Evolutionary conservation across 768 basidiomycete genomes (phyloP), one percentile per base, ranked within the genome.

Genomic region (Inosperma sp.): DNA sequence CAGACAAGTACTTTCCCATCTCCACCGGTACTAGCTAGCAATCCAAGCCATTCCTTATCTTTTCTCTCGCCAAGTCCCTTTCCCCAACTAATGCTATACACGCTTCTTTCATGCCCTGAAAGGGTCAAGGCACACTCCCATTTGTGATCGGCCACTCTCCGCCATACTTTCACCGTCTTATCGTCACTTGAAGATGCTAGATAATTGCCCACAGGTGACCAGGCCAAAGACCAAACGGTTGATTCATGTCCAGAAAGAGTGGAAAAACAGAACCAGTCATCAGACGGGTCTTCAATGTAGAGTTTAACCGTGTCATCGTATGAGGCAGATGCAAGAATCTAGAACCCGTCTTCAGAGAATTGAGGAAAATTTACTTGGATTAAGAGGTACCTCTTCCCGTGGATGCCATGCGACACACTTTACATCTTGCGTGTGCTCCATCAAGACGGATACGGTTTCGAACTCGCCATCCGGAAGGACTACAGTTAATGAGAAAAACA

Each of bases 391-490:
- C 83, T 98, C 94, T 72, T 97, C 93, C 4, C 72, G 79, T 6
- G 96, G 95, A 71, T 98, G 93, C 93, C 93, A 99, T 10, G 87
- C 80, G 9, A 99, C 84, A 52, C 77, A 86, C 68, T 99, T 99
- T 48, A 99, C 93, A 61, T 99, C 96, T 68, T 98, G 95, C 2
- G 78, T 79, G 62, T 99, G 96, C 58, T 98, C 93, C 92, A 97
- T 96, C 57, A 95, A 72, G 31, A 99, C 96, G 17, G 83, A 84
- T 69, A 97, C 79, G 62, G 93, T 96, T 60, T 97, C 94, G 54
- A 95, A 96, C 58, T 98, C 94, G 12, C 83, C 73, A 62, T 97
- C 93, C 8, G 93, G 92, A 50, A 88, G 86, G 2, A 88, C 94
- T 94, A 57, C 7, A 25, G 31, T 56, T 48, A 49, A 5, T 26